A percentile compares a stretch with the other conserved stretches of the same genome.
These are phyloP conservation scores for Exserohilum rostratum DNA, from an alignment of 2,329 filamentous ascomycete genomes.

Conservation along the genomic window DNA sequence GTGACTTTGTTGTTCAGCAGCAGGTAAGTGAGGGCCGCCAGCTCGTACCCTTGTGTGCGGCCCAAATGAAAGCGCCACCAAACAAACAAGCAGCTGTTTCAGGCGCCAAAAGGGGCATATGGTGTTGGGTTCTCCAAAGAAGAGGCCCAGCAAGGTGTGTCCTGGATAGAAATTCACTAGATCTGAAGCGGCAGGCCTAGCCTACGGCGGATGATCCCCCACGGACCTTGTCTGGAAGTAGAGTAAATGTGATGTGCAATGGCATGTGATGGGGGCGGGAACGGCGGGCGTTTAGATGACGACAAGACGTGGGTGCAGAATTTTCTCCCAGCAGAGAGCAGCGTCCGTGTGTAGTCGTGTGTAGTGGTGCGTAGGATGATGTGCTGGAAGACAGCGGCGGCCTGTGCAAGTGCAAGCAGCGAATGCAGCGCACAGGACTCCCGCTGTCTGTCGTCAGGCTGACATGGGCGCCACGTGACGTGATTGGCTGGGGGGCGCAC, in stretches of 20 bases:
- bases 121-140: constrained; percentile 19
- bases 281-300: too few species aligned
- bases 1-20: constrained; percentile 12
- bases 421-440: too few species aligned
- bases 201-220: constrained; percentile 34
- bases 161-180: constrained; percentile 42
- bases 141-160: constrained; percentile 21
- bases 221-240: not conserved
- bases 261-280: too few species aligned
- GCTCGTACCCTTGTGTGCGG: constrained; percentile 23
- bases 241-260: not conserved
- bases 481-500: constrained; percentile 5
- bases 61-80: constrained; percentile 19
- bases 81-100: constrained; percentile 20
- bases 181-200: constrained; percentile 25
- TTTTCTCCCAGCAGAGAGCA: too few species aligned
- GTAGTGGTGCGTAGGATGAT: too few species aligned
- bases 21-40: constrained; percentile 21
- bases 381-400: too few species aligned
- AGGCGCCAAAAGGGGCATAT: constrained; percentile 24
- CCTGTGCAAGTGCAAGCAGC: too few species aligned
- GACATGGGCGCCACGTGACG: constrained; percentile 11
- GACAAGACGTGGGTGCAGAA: too few species aligned
- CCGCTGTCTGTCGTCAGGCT: too few species aligned
- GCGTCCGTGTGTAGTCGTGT: too few species aligned